phyloP scores from a whole-genome alignment of 177 flowering plant species.

The Vitis hybrid region DNA sequence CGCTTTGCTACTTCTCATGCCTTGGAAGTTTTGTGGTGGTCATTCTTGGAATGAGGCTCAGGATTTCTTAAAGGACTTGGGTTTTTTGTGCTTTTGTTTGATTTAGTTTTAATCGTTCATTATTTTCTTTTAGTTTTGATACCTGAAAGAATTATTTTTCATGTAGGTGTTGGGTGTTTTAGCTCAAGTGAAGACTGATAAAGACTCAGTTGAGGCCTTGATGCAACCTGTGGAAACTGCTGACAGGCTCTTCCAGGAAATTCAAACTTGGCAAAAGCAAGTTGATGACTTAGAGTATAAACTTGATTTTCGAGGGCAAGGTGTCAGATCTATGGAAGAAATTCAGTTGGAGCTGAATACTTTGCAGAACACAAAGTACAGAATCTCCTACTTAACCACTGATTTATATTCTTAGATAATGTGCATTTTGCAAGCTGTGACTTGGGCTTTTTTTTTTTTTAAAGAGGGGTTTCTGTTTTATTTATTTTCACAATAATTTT shows the following conservation, averaged over 20 bases:
- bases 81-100: too few relatives aligned
- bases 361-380: slow-evolving; percentile 58
- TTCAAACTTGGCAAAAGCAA: slow-evolving; percentile 54
- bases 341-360: slow-evolving; percentile 60
- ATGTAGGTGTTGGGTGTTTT: slow-evolving; percentile 79
- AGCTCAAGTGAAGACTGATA: slow-evolving; percentile 83
- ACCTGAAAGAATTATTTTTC: slow-evolving; percentile 10
- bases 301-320: slow-evolving; percentile 79
- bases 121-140: not conserved
- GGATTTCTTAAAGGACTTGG: too few relatives aligned
- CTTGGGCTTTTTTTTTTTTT: too few relatives aligned
- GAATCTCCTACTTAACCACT: not conserved
- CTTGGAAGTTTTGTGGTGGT: too few relatives aligned
- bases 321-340: slow-evolving; percentile 73
- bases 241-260: slow-evolving; percentile 69
- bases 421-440: not conserved
- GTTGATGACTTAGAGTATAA: slow-evolving; percentile 75
- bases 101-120: not conserved
- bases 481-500: too few relatives aligned
- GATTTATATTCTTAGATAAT: not conserved
- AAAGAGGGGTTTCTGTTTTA: not conserved
- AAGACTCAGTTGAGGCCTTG: slow-evolving; percentile 65
- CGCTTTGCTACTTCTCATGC: too few relatives aligned
- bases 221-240: slow-evolving; percentile 73
- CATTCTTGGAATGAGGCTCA: too few relatives aligned